Evolutionary conservation across 129 eudicot genomes (phyloP).

Genomic region (Flaveria brownii): DNA sequence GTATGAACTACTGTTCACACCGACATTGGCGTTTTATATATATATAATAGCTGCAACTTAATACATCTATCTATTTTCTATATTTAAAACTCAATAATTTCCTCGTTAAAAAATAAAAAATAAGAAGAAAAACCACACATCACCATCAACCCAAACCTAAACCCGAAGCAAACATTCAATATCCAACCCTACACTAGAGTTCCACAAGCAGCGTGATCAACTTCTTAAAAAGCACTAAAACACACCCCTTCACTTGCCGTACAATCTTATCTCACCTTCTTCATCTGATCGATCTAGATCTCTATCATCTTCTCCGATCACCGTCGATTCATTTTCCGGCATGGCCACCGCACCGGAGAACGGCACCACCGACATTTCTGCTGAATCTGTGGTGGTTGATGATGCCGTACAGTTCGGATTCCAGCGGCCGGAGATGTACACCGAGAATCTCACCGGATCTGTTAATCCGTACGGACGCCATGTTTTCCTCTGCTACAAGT

Average conservation of each 20-base stretch:
- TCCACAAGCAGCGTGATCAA: neutral
- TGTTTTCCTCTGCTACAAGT: conserved; percentile 39
- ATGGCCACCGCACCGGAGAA: conserved; percentile 34
- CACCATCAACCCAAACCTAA: neutral
- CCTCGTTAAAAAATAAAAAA: too few species aligned
- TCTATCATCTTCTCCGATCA: neutral
- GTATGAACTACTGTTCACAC: too few species aligned
- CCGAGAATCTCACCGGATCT: conserved; percentile 40
- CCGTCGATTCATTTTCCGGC: conserved; percentile 29
- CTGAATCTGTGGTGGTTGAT: conserved; percentile 24
- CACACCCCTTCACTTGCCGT: conserved; percentile 26
- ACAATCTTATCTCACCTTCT: conserved; percentile 15
- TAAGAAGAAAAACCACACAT: neutral
- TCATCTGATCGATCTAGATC: too few species aligned
- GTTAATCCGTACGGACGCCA: conserved; percentile 44
- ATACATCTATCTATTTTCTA: too few species aligned
- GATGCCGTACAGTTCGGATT: conserved; percentile 35
- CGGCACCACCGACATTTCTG: conserved; percentile 24
- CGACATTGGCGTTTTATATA: too few species aligned
- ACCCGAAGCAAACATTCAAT: neutral
- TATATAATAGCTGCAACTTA: too few species aligned
- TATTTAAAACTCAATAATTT: too few species aligned
- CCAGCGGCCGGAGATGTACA: conserved; percentile 37
- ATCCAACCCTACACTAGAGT: neutral
- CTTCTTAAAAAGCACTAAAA: neutral